Conservation (phyloP, 1,284 basidiomycete species). For the Cerioporus squamosus region DNA sequence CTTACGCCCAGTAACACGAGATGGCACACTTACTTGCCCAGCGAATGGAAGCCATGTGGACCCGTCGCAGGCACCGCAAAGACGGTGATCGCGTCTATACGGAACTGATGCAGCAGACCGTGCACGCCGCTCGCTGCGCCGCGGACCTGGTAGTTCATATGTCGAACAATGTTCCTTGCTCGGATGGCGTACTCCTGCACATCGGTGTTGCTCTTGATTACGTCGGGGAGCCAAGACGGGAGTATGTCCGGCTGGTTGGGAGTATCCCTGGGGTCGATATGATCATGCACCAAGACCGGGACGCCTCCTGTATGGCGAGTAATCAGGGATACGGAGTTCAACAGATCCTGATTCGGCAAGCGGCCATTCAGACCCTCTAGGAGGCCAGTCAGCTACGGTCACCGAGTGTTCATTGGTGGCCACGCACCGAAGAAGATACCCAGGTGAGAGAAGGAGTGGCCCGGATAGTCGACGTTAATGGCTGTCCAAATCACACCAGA, state of each 20-base stretch:
- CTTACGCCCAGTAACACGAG: neutral
- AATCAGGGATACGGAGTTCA: constrained; percentile 84
- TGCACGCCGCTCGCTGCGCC: constrained; percentile 79
- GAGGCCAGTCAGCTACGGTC: neutral
- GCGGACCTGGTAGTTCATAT: constrained; percentile 70
- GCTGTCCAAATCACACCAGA: constrained; percentile 95
- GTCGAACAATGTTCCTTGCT: constrained; percentile 65
- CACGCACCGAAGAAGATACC: constrained; percentile 87
- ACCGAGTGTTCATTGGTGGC: neutral
- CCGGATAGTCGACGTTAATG: constrained; percentile 93
- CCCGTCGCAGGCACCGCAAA: constrained; percentile 88
- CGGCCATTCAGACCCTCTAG: constrained; percentile 96
- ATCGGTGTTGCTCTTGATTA: constrained; percentile 45
- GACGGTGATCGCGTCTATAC: constrained; percentile 93
- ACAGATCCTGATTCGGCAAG: constrained; percentile 93
- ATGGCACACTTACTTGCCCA: constrained; percentile 69
- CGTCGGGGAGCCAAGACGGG: constrained; percentile 51
- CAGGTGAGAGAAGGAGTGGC: constrained; percentile 94
- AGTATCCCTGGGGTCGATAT: constrained; percentile 57
- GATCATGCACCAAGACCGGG: constrained; percentile 79
- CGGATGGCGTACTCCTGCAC: constrained; percentile 59
- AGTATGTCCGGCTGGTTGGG: constrained; percentile 36
- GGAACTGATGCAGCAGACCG: constrained; percentile 81
- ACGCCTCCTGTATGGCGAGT: constrained; percentile 73
- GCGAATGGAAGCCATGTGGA: constrained; percentile 93